Base-by-base conservation (phyloP, 345 rosid species). In the Laguncularia racemosa region DNA sequence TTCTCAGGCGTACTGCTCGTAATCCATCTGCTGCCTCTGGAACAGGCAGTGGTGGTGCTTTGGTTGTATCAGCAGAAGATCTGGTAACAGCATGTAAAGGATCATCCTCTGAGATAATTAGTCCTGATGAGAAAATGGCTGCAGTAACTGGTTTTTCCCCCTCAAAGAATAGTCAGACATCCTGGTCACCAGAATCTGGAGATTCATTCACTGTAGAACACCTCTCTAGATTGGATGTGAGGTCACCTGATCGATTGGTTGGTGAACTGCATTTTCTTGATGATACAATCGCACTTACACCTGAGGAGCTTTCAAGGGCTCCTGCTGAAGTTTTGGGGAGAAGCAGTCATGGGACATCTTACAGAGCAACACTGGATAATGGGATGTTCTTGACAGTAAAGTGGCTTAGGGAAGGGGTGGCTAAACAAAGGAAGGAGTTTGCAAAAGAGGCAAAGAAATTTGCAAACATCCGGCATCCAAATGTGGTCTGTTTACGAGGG, bases 361-460 rank as follows among this genome's bases (percentile, higher is more conserved):
- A 93, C 67, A 78, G 85, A 61, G 99, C 99, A 50, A 78, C 99
- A 8, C 75, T 93, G 60, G 99, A 89, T 67, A 89, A 71, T 60
- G 99, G 99, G 50, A 68, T 79, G 38, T 83, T 85, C 71, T 62
- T 93, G 73, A 89, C 99, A 0, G 99, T 93, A 62, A 93, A 93
- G 72, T 93, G 99, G 97, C 76, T 93, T 64, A 79, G 97, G 70
- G 99, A 93, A 78, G 99, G 99, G 55, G 91, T 93, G 53, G 99
- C 99, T 3, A 93, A 93, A 69, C 96, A 85, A 68, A 85, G 83
- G 66, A 93, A 93, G 62, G 97, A 89, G 63, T 93, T 93, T 70
- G 83, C 95, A n/a, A 93, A 86, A 79, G 99, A 93, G 64, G 99
- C 95, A 46, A 89, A 87, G 73, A 93, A 89, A 53, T 89, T 93